Evolutionary conservation across 1,284 basidiomycete genomes (phyloP).

Genomic region (Puccinia novopanici): DNA sequence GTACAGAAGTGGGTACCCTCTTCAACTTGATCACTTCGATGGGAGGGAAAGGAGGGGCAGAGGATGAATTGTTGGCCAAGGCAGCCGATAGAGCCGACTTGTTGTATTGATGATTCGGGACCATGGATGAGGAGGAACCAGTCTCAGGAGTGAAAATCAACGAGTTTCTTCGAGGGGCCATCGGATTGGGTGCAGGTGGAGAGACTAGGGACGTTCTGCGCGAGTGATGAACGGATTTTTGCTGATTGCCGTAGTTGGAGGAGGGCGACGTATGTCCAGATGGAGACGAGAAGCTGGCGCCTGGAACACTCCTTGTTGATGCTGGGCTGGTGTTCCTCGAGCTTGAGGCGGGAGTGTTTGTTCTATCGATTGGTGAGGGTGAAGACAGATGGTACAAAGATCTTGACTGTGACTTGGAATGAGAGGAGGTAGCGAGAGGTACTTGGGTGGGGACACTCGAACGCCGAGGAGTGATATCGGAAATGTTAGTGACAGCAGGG

Average conservation of each 20-base stretch:
- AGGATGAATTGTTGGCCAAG: constrained; percentile 46
- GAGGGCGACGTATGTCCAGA: not conserved
- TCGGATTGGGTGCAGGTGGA: not conserved
- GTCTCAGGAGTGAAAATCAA: constrained; percentile 42
- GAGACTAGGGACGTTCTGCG: constrained; percentile 38
- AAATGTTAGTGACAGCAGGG: not conserved
- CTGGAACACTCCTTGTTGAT: constrained; percentile 9
- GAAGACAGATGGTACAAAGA: constrained; percentile 36
- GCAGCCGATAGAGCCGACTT: constrained; percentile 48
- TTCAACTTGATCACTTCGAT: constrained; percentile 63
- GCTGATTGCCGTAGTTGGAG: constrained; percentile 5
- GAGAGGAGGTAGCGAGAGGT: constrained; percentile 20
- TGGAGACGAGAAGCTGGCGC: not conserved
- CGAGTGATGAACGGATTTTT: constrained; percentile 6
- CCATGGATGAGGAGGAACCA: constrained; percentile 29
- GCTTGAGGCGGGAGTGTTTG: constrained; percentile 13
- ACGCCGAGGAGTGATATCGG: constrained; percentile 14
- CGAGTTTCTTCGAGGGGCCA: constrained; percentile 43
- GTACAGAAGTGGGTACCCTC: constrained; percentile 63
- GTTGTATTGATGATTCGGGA: constrained; percentile 48
- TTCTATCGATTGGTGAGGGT: constrained; percentile 16
- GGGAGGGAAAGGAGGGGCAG: constrained; percentile 51
- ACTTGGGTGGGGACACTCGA: constrained; percentile 32
- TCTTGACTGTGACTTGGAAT: constrained; percentile 1
- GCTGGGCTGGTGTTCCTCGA: constrained; percentile 28